Percentiles rank a stretch among this genome's conserved stretches.
These are phyloP conservation scores for Aquilaria agallochum DNA, from an alignment of 441 rosid genomes.

Conservation along the genomic window DNA sequence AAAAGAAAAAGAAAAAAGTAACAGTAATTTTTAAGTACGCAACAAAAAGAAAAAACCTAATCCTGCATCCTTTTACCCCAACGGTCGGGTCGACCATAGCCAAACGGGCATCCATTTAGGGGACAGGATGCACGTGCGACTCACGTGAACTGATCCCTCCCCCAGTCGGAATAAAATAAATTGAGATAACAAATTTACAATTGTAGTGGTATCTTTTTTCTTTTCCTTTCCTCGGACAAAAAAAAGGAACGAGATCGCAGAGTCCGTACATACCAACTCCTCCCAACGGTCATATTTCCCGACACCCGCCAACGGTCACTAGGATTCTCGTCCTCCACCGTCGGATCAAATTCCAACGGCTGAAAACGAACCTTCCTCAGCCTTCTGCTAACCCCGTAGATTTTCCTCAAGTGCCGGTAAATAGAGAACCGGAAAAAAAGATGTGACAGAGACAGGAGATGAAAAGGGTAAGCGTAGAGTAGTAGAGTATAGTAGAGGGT, in stretches of 20 bases:
- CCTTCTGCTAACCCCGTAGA: slow-evolving; percentile 27
- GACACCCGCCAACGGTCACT: slow-evolving; percentile 84
- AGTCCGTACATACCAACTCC: slow-evolving; percentile 50
- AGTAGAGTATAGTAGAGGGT: slow-evolving; percentile 21
- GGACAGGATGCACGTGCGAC: slow-evolving; percentile 42
- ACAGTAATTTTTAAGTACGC: too few relatives aligned
- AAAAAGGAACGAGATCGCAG: background rate
- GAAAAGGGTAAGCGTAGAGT: slow-evolving; percentile 33
- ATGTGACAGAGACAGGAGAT: slow-evolving; percentile 33
- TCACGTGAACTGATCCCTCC: slow-evolving; percentile 26
- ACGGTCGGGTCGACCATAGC: slow-evolving; percentile 38
- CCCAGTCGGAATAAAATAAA: too few relatives aligned
- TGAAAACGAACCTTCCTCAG: slow-evolving; percentile 6
- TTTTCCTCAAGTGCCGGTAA: slow-evolving; percentile 12
- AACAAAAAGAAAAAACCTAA: too few relatives aligned
- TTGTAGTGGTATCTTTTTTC: too few relatives aligned
- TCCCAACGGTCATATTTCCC: slow-evolving; percentile 92
- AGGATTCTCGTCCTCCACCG: slow-evolving; percentile 35
- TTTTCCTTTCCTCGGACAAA: background rate
- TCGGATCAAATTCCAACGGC: slow-evolving; percentile 63
- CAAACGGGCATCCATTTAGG: slow-evolving; percentile 25
- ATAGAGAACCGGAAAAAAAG: slow-evolving; percentile 34
- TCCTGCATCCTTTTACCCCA: slow-evolving; percentile 12
- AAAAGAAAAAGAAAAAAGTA: too few relatives aligned
- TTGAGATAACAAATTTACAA: too few relatives aligned